Base-by-base conservation (phyloP, 139 green algal genomes). In the Chlorella sorokiniana region DNA sequence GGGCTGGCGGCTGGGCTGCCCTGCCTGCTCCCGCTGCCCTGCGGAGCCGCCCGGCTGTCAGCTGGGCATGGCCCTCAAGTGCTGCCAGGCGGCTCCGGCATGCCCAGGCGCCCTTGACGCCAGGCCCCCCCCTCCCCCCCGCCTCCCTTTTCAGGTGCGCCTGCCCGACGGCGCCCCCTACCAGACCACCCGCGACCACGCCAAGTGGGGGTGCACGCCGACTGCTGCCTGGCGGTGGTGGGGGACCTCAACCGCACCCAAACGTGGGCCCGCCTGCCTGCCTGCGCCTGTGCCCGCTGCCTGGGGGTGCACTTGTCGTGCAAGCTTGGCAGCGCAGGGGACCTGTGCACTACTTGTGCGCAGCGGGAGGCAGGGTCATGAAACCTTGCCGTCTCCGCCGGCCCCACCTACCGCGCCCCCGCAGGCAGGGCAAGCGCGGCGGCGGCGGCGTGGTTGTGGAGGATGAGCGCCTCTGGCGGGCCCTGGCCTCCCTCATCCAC, bases 181-280 rank as follows among this genome's bases (percentile, higher is more conserved):
- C 37, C 9, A 51, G 18, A 79, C 73, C 1, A 38, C 37, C 37
- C 51, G 52, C 7, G 73, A 79, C 38, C 73, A 79, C 23, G 29
- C 52, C 37, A 79, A 79, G 73, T 79, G 73, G 73, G 73, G 25
- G 54, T 79, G 52, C 73, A 68, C 27, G 22, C 31, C 8, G 54
- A 79, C 37, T 20, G 11, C 35, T 35, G 35, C 9, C 73, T 79
- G 25, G 54, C 54, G 37, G 31, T 79, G 8, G n/a, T 79, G 1
- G 73, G 73, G 31, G 73, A 79, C 52, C 35, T 79, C 20, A 79
- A 79, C 54, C 73, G 73, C 73, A 79, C 54, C 0, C 41, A 51
- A 29, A 44, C 41, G 73, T 79, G 73, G 41, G 73, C 29, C 9
- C n/a, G n/a, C n/a, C n/a, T n/a, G n/a, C n/a, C n/a, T n/a, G n/a